Conservation (phyloP, 768 basidiomycete genomes). For the Auricularia cornea region DNA sequence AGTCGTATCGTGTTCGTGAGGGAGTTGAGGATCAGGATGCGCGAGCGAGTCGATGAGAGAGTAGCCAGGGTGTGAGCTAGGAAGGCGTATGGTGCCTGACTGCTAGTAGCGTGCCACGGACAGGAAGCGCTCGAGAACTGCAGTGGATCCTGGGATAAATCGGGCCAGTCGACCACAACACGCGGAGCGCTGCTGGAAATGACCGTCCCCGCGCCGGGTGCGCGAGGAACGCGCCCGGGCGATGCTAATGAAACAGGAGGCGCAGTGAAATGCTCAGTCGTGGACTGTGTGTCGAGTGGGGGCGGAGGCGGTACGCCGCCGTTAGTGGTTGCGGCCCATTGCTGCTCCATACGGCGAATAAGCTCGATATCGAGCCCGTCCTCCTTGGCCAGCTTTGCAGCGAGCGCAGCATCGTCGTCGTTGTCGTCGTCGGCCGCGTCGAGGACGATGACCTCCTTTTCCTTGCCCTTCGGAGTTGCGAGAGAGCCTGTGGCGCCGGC, state of each 20-base stretch:
- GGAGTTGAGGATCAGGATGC: slow-evolving; percentile 57
- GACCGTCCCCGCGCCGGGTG: background rate
- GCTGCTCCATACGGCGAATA: background rate
- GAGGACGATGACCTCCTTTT: background rate
- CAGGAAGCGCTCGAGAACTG: slow-evolving; percentile 34
- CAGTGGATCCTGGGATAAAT: slow-evolving; percentile 33
- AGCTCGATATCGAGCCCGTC: background rate
- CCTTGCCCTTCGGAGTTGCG: background rate
- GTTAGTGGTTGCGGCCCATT: background rate
- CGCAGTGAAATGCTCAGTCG: too few relatives aligned
- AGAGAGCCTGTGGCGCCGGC: background rate
- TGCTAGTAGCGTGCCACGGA: slow-evolving; percentile 31
- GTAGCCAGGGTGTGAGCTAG: slow-evolving; percentile 54
- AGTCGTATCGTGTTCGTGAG: slow-evolving; percentile 69
- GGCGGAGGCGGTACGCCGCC: too few relatives aligned
- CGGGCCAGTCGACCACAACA: slow-evolving; percentile 1
- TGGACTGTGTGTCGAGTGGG: too few relatives aligned
- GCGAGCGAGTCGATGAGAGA: slow-evolving; percentile 60
- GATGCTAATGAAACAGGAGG: too few relatives aligned
- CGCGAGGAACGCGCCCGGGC: background rate
- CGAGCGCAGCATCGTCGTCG: background rate
- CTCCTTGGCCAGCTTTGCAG: background rate
- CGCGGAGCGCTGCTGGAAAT: background rate
- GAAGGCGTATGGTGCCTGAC: slow-evolving; percentile 58
- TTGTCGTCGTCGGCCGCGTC: background rate